Evolutionary conservation across 1,139 yeast species (phyloP).

Genomic region (Debaryomycetaceae sp.): DNA sequence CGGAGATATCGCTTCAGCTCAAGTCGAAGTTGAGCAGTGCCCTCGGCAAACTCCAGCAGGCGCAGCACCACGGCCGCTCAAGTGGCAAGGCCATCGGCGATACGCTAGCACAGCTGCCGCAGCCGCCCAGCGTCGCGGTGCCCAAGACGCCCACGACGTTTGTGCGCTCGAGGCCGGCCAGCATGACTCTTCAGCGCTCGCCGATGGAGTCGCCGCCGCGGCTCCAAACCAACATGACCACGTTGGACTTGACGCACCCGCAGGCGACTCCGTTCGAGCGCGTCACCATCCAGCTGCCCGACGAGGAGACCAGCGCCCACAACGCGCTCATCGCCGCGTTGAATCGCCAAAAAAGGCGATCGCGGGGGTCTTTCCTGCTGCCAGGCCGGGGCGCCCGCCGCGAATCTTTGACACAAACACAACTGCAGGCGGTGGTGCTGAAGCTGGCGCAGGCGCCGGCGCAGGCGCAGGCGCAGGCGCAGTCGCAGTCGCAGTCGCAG

Average conservation of each 20-base stretch:
- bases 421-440: background rate
- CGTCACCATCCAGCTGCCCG: slow-evolving; percentile 25
- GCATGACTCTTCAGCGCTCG: slow-evolving; percentile 29
- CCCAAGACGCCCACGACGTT: background rate
- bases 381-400: slow-evolving; percentile 1
- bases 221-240: background rate
- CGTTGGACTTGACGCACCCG: background rate
- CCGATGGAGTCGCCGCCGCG: slow-evolving; percentile 13
- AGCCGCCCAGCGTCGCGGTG: background rate
- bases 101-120: slow-evolving; percentile 2
- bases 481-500: background rate
- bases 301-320: slow-evolving; percentile 42
- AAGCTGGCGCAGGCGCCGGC: background rate
- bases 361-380: slow-evolving; percentile 15
- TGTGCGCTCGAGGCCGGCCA: background rate
- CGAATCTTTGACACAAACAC: too few species aligned
- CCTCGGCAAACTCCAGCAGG: slow-evolving; percentile 32
- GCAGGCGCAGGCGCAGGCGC: background rate
- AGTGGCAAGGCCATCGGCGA: slow-evolving; percentile 6
- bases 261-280: slow-evolving; percentile 6
- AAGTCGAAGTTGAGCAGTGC: slow-evolving; percentile 38
- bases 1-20: slow-evolving; percentile 37
- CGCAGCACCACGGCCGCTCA: slow-evolving; percentile 9
- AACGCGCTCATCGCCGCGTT: slow-evolving; percentile 41
- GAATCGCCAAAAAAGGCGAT: slow-evolving; percentile 19